These are phyloP conservation scores for Durusdinium trenchii DNA, from an alignment of 73 alveolate species.

Conservation along the genomic window DNA sequence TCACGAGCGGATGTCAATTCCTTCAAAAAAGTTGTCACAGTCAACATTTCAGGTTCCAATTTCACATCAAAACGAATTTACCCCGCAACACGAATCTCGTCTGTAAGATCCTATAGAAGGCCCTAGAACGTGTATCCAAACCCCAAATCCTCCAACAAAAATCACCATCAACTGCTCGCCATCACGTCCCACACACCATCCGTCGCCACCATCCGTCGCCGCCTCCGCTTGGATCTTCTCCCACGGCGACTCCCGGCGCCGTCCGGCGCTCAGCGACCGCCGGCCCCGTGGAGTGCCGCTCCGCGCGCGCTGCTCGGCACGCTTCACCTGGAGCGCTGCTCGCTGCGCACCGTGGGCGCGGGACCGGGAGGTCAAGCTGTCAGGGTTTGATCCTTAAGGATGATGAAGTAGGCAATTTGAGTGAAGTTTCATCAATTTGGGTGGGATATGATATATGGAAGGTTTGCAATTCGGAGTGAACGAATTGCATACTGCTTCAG, in stretches of 20 bases:
- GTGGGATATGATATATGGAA: too few relatives aligned
- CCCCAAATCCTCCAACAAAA: background rate
- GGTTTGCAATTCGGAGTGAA: too few relatives aligned
- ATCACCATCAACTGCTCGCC: background rate
- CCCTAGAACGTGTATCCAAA: background rate
- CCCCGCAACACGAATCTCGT: background rate
- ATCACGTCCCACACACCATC: background rate
- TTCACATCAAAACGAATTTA: background rate
- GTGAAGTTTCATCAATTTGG: too few relatives aligned
- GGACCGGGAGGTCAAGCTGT: too few relatives aligned
- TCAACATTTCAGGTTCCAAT: background rate
- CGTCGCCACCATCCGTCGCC: background rate
- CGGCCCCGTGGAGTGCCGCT: constrained; percentile 58
- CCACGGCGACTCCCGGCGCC: constrained; percentile 45
- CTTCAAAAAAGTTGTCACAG: too few relatives aligned
- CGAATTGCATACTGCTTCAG: too few relatives aligned
- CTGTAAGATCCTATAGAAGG: background rate
- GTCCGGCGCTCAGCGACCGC: background rate
- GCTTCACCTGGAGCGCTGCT: constrained; percentile 1
- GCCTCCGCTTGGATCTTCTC: constrained; percentile 30
- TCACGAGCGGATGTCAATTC: too few relatives aligned
- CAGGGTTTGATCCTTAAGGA: too few relatives aligned
- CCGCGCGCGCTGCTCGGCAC: constrained; percentile 54
- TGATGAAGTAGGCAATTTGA: too few relatives aligned
- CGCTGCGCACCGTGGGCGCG: too few relatives aligned